Evolutionary conservation across 225 moss, liverwort and hornwort genomes (phyloP), one percentile per base, ranked within the genome.

Genomic region (Marchantia paleacea): DNA sequence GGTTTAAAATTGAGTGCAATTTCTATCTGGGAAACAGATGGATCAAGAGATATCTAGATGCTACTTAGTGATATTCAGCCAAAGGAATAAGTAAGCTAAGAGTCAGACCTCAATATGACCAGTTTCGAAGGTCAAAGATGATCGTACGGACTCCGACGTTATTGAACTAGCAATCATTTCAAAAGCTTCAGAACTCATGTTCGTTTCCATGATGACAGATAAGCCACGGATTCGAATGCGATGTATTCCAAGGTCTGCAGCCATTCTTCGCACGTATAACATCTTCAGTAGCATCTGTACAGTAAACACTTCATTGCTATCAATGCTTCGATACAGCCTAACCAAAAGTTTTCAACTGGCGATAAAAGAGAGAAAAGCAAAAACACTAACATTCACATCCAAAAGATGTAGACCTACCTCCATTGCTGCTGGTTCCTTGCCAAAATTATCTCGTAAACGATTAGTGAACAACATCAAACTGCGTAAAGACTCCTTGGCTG

Each of bases 171-270:
- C 83, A 57, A 96, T 87, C 91, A 94, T 96, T 47, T 96, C 96
- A 78, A 78, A 96, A n/a, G 94, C 94, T 58, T 94, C 96, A 47
- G 76, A 78, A 58, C 85, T 90, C 92, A 94, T 96, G 79, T 64
- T 60, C 14, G 94, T 96, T 84, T 93, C 96, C 94, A 96, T 94
- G 50, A 94, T 87, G 47, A 96, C 77, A 22, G 94, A 91, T 78
- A 91, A 91, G 24, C 94, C 88, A 61, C 90, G 91, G 31, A 84
- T 82, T 69, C 94, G 92, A 51, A 94, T 92, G 61, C 92, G 92
- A 83, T 92, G 90, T 79, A 96, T 94, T 52, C 94, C 96, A 31
- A 96, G 91, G 39, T 96, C 96, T 25, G 94, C 96, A 47, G 94
- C 92, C 74, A 96, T 89, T 74, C 96, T 86, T 75, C 90, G 89